Conservation (phyloP, 257 asterid genomes). For the Jacaranda copaia region DNA sequence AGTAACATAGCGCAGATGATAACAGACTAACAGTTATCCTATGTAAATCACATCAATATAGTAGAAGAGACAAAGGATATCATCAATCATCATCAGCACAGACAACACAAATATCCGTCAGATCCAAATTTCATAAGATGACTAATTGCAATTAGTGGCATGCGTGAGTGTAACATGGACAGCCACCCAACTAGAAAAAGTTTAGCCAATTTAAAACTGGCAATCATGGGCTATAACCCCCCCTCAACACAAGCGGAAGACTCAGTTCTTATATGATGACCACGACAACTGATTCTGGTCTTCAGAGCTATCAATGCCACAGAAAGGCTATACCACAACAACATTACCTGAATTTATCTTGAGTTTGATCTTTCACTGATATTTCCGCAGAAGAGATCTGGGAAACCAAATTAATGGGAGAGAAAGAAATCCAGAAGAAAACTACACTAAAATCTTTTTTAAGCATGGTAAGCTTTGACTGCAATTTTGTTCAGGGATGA, state of each 20-base stretch:
- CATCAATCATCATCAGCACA: background rate
- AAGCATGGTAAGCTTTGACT: slow-evolving; percentile 17
- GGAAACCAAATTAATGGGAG: slow-evolving; percentile 16
- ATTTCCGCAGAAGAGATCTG: background rate
- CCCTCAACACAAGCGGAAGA: slow-evolving; percentile 25
- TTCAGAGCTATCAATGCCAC: background rate
- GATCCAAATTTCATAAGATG: slow-evolving; percentile 2
- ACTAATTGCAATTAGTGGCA: slow-evolving; percentile 9
- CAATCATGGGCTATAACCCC: slow-evolving; percentile 14
- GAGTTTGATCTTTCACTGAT: background rate
- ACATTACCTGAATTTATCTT: background rate
- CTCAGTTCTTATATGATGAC: slow-evolving; percentile 29
- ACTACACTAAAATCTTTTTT: slow-evolving; percentile 13
- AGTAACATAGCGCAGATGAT: slow-evolving; percentile 10
- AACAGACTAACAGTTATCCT: slow-evolving; percentile 11
- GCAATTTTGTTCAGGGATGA: slow-evolving; percentile 29
- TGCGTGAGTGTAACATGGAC: background rate
- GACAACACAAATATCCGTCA: background rate
- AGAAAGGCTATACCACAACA: slow-evolving; percentile 12
- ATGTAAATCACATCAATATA: slow-evolving; percentile 8
- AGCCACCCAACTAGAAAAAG: slow-evolving; percentile 20
- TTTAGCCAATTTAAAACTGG: background rate
- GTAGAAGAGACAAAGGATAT: background rate
- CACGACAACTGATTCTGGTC: slow-evolving; percentile 18
- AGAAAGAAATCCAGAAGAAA: background rate